Percentiles rank a stretch among this genome's conserved stretches.
Evolutionary conservation across 1,284 basidiomycete genomes (phyloP).

Genomic region (Stygiomarasmius scandens): DNA sequence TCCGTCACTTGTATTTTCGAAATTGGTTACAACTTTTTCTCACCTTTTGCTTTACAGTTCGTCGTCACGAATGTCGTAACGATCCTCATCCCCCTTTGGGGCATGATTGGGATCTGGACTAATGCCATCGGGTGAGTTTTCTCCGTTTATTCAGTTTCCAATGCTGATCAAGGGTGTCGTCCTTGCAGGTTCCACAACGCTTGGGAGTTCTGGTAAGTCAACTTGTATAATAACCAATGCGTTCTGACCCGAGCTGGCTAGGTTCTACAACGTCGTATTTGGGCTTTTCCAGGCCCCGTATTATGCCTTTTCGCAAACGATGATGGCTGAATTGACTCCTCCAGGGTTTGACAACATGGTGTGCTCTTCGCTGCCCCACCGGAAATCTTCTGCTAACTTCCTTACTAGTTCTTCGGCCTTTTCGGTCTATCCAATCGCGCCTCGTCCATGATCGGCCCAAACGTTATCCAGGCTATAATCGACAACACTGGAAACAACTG

Average conservation of each 20-base stretch:
- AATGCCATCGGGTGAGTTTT: slow-evolving; percentile 61
- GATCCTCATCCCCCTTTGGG: slow-evolving; percentile 82
- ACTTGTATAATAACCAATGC: not conserved
- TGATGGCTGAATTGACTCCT: slow-evolving; percentile 85
- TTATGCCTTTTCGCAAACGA: slow-evolving; percentile 83
- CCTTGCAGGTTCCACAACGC: slow-evolving; percentile 70
- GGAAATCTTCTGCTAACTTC: not conserved
- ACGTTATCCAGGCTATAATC: slow-evolving; percentile 80
- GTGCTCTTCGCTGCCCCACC: slow-evolving; percentile 14
- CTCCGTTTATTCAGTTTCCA: not conserved
- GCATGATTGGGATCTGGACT: slow-evolving; percentile 86
- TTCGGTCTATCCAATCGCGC: slow-evolving; percentile 84
- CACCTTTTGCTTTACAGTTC: slow-evolving; percentile 48
- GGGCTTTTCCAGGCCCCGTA: slow-evolving; percentile 87
- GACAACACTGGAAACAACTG: slow-evolving; percentile 73
- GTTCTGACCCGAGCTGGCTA: slow-evolving; percentile 23
- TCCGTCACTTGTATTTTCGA: slow-evolving; percentile 32
- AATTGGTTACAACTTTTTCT: too few species aligned
- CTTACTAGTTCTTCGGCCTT: slow-evolving; percentile 73
- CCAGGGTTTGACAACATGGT: slow-evolving; percentile 86
- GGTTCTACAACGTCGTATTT: slow-evolving; percentile 81
- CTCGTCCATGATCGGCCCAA: slow-evolving; percentile 79
- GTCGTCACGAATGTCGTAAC: slow-evolving; percentile 77
- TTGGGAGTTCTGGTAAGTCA: slow-evolving; percentile 79
- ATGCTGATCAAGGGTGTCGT: not conserved